Conservation (phyloP, 2,329 filamentous ascomycete genomes). For the Fusarium nelsonii region DNA sequence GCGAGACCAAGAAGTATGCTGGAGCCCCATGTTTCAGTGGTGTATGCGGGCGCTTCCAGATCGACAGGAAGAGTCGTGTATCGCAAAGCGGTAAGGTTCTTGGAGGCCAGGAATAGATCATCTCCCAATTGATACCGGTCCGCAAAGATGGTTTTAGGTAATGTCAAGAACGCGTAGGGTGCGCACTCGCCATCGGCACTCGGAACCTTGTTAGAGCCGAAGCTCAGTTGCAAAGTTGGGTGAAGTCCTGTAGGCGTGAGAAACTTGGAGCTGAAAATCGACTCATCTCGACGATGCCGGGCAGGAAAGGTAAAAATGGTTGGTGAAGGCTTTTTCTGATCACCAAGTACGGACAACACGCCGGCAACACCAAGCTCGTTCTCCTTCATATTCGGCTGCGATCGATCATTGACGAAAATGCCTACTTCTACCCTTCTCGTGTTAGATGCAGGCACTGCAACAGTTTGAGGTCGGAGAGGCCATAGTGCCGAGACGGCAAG, state of each 20-base stretch:
- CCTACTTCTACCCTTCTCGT: conserved; percentile 81
- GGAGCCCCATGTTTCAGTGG: conserved; percentile 81
- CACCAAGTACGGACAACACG: conserved; percentile 80
- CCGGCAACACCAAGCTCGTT: conserved; percentile 85
- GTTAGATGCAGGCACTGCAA: conserved; percentile 57
- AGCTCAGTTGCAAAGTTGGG: conserved; percentile 77
- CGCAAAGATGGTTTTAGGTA: conserved; percentile 84
- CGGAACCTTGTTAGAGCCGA: conserved; percentile 67
- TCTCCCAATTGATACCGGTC: conserved; percentile 89
- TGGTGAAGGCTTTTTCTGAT: conserved; percentile 77
- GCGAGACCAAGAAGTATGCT: conserved; percentile 80
- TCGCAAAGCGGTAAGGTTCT: conserved; percentile 78
- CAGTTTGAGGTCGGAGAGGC: conserved; percentile 59
- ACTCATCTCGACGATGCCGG: conserved; percentile 73
- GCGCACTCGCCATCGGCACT: conserved; percentile 72
- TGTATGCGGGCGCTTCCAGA: conserved; percentile 90
- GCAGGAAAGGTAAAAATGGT: conserved; percentile 87
- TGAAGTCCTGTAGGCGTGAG: conserved; percentile 83
- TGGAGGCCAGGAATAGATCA: conserved; percentile 80
- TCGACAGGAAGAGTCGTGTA: conserved; percentile 83
- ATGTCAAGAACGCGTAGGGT: conserved; percentile 83
- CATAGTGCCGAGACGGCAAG: conserved; percentile 76
- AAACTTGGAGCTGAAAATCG: conserved; percentile 73
- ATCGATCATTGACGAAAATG: conserved; percentile 73
- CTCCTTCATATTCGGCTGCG: conserved; percentile 68